Conservation (phyloP, 2,329 filamentous ascomycete species). For the Chrysosporium keratinophilum region DNA sequence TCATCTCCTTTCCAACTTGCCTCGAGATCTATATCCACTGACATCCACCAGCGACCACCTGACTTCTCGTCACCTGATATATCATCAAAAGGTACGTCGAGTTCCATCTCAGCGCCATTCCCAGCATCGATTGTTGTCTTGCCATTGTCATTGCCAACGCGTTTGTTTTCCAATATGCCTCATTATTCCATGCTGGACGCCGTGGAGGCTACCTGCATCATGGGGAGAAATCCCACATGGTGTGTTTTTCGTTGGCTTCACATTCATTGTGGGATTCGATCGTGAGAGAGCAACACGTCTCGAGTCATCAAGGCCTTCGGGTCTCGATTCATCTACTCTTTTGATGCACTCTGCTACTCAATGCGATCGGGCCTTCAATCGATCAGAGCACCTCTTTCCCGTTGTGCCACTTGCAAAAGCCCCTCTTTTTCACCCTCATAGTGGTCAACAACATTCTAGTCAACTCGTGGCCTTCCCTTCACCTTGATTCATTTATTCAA, state of each 20-base stretch:
- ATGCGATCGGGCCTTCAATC: background rate
- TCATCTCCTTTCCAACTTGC: constrained; percentile 1
- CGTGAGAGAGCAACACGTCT: background rate
- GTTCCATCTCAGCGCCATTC: constrained; percentile 10
- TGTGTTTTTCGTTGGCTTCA: background rate
- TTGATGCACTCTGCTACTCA: background rate
- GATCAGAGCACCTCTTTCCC: background rate
- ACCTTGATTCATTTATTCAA: background rate
- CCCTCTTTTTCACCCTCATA: background rate
- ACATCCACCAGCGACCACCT: constrained; percentile 14
- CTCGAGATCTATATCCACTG: constrained; percentile 16
- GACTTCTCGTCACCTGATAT: constrained; percentile 19
- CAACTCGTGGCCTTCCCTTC: background rate
- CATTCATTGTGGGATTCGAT: background rate
- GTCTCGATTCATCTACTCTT: background rate
- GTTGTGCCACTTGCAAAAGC: background rate
- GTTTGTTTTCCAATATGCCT: background rate
- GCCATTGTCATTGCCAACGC: background rate
- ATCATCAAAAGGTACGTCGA: constrained; percentile 15
- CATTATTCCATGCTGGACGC: background rate
- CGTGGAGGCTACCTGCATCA: background rate
- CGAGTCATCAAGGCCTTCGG: background rate
- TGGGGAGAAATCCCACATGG: constrained; percentile 3
- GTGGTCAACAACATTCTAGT: constrained; percentile 6
- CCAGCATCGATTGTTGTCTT: background rate